Base-by-base conservation (phyloP, 345 rosid species). In the Balakata baccata region DNA sequence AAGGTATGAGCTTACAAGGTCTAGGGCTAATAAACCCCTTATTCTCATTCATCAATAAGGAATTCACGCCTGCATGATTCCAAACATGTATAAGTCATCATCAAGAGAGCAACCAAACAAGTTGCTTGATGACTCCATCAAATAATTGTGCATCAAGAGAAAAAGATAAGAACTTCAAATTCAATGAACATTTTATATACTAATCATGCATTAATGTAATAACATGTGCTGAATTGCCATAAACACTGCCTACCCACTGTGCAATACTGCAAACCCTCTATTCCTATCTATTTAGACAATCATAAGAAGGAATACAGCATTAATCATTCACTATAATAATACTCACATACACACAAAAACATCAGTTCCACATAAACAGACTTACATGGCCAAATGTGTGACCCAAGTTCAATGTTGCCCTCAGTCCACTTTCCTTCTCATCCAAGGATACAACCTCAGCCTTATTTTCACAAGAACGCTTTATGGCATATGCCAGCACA, bases 331-430 rank as follows among this genome's bases (percentile, higher is more conserved):
- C 39, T 63, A 7, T 47, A 63, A 17, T 11, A 38, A 3, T 64
- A 54, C 38, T 29, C 5, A 18, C 9, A 10, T 10, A 45, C 5
- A 18, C 9, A 10, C 13, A 68, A 11, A 18, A 39, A 9, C 6
- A 64, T 47, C 18, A 46, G 46, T 65, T 57, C 57, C 52, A 65
- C 0, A 69, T 56, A 61, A n/a, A 66, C 25, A 74, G 17, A 81
- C 93, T 87, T 73, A 96, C 99, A 87, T 93, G 99, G 78, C 98
- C 99, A 87, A 95, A 92, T 8, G 99, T 95, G 80, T 92, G 99
- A 64, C 99, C 99, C 79, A 95, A 81, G 80, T 95, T 96, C 75
- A 96, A 74, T 49, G 99, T 96, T 70, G 98, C 99, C 74, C 98
- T 83, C 75, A 96, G 60, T 79, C 98, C 96, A 74, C 97, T 83